phyloP scores from a whole-genome alignment of 495 filamentous ascomycete species.

The Copromyces sp. region DNA sequence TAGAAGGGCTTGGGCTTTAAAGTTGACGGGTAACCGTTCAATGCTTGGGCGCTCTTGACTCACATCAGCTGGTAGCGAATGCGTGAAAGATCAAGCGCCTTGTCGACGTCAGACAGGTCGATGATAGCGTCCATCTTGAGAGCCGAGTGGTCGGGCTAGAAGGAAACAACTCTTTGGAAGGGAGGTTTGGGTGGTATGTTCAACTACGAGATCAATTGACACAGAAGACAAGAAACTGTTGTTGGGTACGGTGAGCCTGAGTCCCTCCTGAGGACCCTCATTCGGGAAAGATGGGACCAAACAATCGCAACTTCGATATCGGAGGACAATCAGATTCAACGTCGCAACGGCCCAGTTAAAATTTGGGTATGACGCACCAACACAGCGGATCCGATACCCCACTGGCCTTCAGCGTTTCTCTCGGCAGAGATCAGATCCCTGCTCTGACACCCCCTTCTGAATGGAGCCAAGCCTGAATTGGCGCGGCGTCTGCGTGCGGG shows the following conservation, averaged over 20 bases:
- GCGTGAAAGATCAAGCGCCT: slow-evolving; percentile 80
- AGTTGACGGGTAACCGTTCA: not conserved
- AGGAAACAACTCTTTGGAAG: not conserved
- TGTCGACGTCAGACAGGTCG: slow-evolving; percentile 70
- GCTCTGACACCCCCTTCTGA: not conserved
- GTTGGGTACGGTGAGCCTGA: not conserved
- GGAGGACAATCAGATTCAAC: not conserved
- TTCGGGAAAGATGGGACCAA: not conserved
- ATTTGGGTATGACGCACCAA: not conserved
- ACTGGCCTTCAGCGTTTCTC: not conserved
- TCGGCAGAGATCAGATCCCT: not conserved
- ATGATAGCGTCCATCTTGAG: slow-evolving; percentile 77
- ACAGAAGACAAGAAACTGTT: not conserved
- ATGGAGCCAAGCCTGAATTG: not conserved
- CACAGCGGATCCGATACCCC: not conserved
- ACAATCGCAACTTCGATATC: not conserved
- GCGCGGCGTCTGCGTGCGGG: not conserved
- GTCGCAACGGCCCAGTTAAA: not conserved
- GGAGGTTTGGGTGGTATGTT: not conserved
- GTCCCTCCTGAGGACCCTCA: not conserved
- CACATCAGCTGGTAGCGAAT: slow-evolving; percentile 96
- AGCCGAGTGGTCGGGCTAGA: not conserved
- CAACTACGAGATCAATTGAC: not conserved
- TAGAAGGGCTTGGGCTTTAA: not conserved
- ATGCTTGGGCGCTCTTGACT: slow-evolving; percentile 15